Base-by-base conservation (phyloP, 805 yeast genomes). In the Cyberlindnera subsufficiens region DNA sequence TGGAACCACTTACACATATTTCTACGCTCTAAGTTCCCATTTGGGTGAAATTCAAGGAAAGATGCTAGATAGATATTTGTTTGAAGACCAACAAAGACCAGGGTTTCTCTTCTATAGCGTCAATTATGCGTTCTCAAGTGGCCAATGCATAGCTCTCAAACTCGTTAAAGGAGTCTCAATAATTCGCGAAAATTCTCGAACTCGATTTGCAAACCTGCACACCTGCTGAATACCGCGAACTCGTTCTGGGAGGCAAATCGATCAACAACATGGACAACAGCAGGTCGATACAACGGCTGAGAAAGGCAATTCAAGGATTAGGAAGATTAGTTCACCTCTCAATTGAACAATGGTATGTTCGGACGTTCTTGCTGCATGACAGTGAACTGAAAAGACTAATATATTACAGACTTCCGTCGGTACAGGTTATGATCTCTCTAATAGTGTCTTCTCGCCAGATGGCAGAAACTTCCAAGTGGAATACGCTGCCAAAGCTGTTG, bases 391-490 rank as follows among this genome's bases (percentile, higher is more conserved):
- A 36, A 20, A 11, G 27, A 9, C 27, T 22, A 22, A 22, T 6
- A 22, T 2, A 10, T 22, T 22, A 36, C 30, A 55, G 91, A 85
- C 98, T 32, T 93, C 99, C 37, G 90, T 93, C 56, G 99, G 99
- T 56, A 93, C 99, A 25, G 99, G 99, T 16, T 93, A 93, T 79
- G 99, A 93, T 74, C 81, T 93, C 60, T 88, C 97, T 30, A 93
- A 93, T 71, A 83, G 95, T 68, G 96, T 91, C 49, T 93, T 93
- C 69, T 66, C 72, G n/a, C 69, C 74, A 65, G 96, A 88, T 63
- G 96, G 96, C 33, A 77, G 96, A 69, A 87, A 86, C 65, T 93
- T 93, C 71, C 99, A 93, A 66, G 99, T 93, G 16, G 99, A 93
- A 65, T 93, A 93, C 59, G 99, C 99, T 29, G 75, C 85, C 57